Base-by-base conservation (phyloP, 768 basidiomycete genomes). In the Panaeolus cyanescens region DNA sequence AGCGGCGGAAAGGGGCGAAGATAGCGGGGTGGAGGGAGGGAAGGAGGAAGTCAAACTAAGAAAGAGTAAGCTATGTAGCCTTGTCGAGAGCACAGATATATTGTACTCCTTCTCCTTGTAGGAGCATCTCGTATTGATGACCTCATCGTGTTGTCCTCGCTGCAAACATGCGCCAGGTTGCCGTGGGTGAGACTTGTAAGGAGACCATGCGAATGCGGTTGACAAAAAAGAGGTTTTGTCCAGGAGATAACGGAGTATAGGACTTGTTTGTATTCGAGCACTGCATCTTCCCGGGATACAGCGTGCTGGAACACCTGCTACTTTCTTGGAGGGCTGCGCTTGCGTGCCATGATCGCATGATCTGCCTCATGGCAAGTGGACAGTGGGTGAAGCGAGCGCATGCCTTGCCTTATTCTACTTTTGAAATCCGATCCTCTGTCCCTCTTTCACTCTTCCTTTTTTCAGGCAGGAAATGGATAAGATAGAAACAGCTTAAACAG, bases 81-180 rank as follows among this genome's bases (percentile, higher is more conserved):
- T 58, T 58, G 42, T 57, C 57, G 63, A 28, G 45, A 25, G 25
- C 45, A 50, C 45, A 28, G 22, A 50, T 50, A 50, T 50, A 50
- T 25, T 50, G 15, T 15, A 10, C 25, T 50, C 22, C 45, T 63
- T 54, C 62, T 50, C 7, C 45, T 28, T 50, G 22, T 50, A 62
- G 39, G 58, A 53, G 39, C 34, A 39, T 50, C 58, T 40, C 58
- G 55, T 62, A 32, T 54, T 56, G 59, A 66, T 63, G 63, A 45
- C 62, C 58, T 64, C 68, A 66, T 64, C 68, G 60, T 67, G 68
- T 53, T 50, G 17, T 34, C 66, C 66, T 64, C 61, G 61, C 65
- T 59, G 56, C 53, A 54, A 55, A 58, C 68, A 69, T 58, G 68
- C 63, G 67, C 63, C 60, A 32, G 55, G 61, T 55, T 58, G 30